Evolutionary conservation across 371 early-diverging fungal species (phyloP), one percentile per base, ranked within the genome.

Genomic region (Sporodiniella umbellata): DNA sequence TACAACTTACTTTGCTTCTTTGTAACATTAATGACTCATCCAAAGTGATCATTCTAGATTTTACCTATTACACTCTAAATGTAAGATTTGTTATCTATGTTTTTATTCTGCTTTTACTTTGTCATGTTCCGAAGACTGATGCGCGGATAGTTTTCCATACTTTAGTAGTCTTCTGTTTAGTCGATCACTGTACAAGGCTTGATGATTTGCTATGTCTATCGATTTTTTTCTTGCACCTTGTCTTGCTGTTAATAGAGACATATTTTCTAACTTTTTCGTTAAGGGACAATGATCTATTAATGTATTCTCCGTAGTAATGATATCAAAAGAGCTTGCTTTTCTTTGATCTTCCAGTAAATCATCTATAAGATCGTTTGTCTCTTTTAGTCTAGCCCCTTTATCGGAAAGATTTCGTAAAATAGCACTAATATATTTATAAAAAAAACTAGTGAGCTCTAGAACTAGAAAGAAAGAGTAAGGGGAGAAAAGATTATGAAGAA

Each of bases 191-290:
- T 40, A 40, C 40, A 40, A 40, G 8, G 40, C 40, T 25, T 48
- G 56, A 22, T 56, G 45, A 40, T 61, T 61, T 23, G 61, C 61
- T 23, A 56, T 44, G 28, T 61, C 61, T 18, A 61, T 56, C 2
- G 61, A 61, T 35, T 53, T 47, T 30, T 61, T 61, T 39, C 61
- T 35, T 18, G 61, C 56, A 10, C 56, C 56, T 30, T 61, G 61
- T 28, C 44, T 51, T 17, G 61, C 48, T 40, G 61, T 61, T 5
- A 56, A 19, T 10, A 61, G 48, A 4, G 56, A 48, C 56, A 61
- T 51, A 8, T 35, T 37, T 40, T 61, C 56, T 24, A 61, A 18
- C 35, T 52, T 56, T 15, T 35, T 52, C 1, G 56, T 58, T 19
- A 58, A 39, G 23, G 59, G 59, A 45, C 59, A 58, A 11, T 58